These are phyloP conservation scores for Tuctoria greenei DNA, from an alignment of 176 grass and related monocot genomes.

Conservation along the genomic window DNA sequence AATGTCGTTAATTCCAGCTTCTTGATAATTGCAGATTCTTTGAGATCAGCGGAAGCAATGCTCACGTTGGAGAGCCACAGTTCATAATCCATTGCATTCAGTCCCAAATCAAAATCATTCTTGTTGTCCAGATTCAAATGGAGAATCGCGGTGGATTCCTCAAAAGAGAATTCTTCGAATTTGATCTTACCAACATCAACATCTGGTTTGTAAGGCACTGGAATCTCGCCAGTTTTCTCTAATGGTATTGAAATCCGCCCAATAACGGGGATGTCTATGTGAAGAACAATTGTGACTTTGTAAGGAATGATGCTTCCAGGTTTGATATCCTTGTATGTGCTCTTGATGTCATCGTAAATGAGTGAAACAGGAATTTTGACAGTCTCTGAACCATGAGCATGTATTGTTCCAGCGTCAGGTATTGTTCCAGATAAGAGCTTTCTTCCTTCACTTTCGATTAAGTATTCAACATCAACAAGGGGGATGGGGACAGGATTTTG, in stretches of 20 bases:
- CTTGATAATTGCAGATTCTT: constrained; percentile 54
- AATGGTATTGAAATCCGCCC: constrained; percentile 76
- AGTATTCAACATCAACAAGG: constrained; percentile 62
- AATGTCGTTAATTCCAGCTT: constrained; percentile 72
- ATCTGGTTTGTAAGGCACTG: constrained; percentile 80
- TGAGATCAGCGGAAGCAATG: constrained; percentile 66
- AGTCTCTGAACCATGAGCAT: constrained; percentile 62
- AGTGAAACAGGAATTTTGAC: constrained; percentile 57
- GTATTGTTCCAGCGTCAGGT: constrained; percentile 74
- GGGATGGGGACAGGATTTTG: constrained; percentile 72
- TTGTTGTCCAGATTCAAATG: constrained; percentile 88
- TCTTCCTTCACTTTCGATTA: constrained; percentile 62
- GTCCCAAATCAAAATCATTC: constrained; percentile 81
- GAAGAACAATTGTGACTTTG: constrained; percentile 56
- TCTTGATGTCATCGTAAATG: constrained; percentile 67
- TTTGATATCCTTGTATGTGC: constrained; percentile 65
- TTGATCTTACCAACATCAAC: constrained; percentile 66
- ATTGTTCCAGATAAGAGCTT: constrained; percentile 68
- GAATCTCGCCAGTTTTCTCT: constrained; percentile 84
- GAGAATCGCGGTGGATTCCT: constrained; percentile 61
- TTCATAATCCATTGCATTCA: constrained; percentile 81
- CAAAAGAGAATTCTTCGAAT: constrained; percentile 77
- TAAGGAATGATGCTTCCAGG: constrained; percentile 89
- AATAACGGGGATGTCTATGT: constrained; percentile 73
- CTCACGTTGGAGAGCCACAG: constrained; percentile 73